Conservation (phyloP, 352 stramenopile genomes). For the Peronosclerospora sorghi region DNA sequence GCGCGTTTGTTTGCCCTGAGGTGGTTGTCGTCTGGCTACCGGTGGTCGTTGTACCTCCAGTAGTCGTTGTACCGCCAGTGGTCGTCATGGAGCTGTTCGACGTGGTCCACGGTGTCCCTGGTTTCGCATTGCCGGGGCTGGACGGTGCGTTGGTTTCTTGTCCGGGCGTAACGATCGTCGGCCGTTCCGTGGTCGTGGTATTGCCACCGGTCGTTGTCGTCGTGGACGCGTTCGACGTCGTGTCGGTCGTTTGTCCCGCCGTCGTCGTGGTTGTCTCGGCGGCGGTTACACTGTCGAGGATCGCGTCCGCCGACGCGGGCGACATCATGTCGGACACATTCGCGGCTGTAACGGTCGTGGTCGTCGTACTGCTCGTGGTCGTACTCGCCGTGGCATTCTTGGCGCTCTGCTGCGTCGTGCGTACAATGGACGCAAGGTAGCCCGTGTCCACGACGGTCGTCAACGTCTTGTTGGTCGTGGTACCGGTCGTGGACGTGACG, state of each 20-base stretch:
- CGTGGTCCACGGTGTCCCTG: too few species aligned
- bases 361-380: slow-evolving; percentile 16
- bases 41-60: too few species aligned
- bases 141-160: too few species aligned
- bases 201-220: too few species aligned
- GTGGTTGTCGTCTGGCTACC: too few species aligned
- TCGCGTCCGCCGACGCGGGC: slow-evolving; percentile 13
- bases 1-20: too few species aligned
- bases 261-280: slow-evolving; percentile 5
- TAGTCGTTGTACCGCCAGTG: slow-evolving; percentile 1
- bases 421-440: slow-evolving; percentile 21
- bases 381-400: slow-evolving; percentile 13
- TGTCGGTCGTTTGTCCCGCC: slow-evolving; percentile 9
- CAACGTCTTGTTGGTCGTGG: slow-evolving; percentile 9
- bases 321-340: slow-evolving; percentile 18
- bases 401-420: slow-evolving; percentile 12
- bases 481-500: slow-evolving; percentile 14
- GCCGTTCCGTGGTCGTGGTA: too few species aligned
- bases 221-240: not conserved
- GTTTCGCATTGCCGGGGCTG: too few species aligned
- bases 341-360: too few species aligned
- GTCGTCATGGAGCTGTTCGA: slow-evolving; percentile 7
- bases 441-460: slow-evolving; percentile 21
- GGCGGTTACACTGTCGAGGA: slow-evolving; percentile 4
- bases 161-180: too few species aligned